Evolutionary conservation across 164 flowering plant genomes (phyloP), one percentile per base, ranked within the genome.

Genomic region (Sedum album): DNA sequence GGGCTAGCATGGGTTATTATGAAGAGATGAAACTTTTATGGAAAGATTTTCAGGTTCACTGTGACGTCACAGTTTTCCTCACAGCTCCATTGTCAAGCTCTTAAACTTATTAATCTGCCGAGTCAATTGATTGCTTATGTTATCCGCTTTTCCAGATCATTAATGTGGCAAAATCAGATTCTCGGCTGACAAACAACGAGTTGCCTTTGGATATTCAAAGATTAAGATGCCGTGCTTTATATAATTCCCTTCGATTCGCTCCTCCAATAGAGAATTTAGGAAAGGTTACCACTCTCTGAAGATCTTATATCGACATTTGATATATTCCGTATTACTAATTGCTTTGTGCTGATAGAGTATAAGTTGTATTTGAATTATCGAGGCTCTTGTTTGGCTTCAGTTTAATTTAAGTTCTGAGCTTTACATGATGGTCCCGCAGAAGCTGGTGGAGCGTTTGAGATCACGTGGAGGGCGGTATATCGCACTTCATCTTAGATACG

Each of bases 131-230:
- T 71, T 42, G 30, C 74, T 75, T 39, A 44, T 62, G 23, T 30
- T 20, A 17, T 33, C 17, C 42, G 71, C 57, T 66, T 67, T 0
- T 71, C 72, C 83, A 94, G 99, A 89, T 94, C 6, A 81, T 94
- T 76, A 89, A 90, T 74, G 96, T 92, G 70, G 86, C 94, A 41
- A 94, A 94, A 79, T 88, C 97, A 65, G 99, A 94, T 86, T 90
- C 99, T 25, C 83, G 97, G 63, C 85, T 94, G 66, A 86, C 97
- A 71, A 94, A 94, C 80, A 94, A 87, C 81, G 88, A 87, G 72
- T 82, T 94, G 68, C 96, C 99, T 71, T 82, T 90, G 72, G 93
- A 94, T 81, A 85, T 91, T 60, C 99, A 94, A 79, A 82, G 91
- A 73, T 80, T 94, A 82, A 85, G 99, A 64, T 94, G 99, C 60